Percentiles rank a stretch among this genome's conserved stretches.
phyloP scores from a whole-genome alignment of 306 rosid genomes.

The Canavalia ensiformis region DNA sequence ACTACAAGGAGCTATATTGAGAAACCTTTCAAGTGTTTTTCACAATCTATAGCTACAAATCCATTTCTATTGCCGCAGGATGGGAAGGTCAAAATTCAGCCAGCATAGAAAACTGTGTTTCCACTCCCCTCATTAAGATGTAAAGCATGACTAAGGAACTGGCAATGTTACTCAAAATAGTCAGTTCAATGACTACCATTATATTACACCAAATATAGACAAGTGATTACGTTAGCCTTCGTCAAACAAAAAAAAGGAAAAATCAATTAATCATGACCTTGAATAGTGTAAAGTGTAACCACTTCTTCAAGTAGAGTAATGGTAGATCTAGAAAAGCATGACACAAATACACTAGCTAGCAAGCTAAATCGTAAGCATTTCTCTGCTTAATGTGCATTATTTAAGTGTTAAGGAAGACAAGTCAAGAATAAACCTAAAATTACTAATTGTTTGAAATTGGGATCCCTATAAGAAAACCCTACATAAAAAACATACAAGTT shows the following conservation, averaged over 20 bases:
- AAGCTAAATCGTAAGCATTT: neutral
- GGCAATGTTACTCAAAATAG: conserved; percentile 13
- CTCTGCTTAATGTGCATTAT: neutral
- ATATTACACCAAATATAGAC: neutral
- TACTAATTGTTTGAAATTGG: neutral
- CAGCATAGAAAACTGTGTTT: neutral
- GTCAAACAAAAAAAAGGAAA: neutral
- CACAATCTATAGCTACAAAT: conserved; percentile 2
- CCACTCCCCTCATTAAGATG: neutral
- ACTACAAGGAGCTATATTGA: neutral
- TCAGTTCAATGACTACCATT: neutral
- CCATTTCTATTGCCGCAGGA: neutral
- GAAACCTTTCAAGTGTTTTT: neutral
- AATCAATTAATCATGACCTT: conserved; percentile 11
- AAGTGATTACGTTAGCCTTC: neutral
- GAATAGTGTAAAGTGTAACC: neutral
- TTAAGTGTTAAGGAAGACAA: neutral
- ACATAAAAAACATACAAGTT: conserved; percentile 22
- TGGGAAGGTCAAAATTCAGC: neutral
- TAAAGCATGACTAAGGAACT: neutral
- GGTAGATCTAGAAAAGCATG: conserved; percentile 26
- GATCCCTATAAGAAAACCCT: neutral
- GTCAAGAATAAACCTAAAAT: neutral
- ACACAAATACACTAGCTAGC: conserved; percentile 18
- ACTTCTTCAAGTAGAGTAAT: neutral